Percentiles rank a stretch among this genome's conserved stretches.
Evolutionary conservation across 2,329 filamentous ascomycete genomes (phyloP).

Genomic region (Cladosporium sp.): DNA sequence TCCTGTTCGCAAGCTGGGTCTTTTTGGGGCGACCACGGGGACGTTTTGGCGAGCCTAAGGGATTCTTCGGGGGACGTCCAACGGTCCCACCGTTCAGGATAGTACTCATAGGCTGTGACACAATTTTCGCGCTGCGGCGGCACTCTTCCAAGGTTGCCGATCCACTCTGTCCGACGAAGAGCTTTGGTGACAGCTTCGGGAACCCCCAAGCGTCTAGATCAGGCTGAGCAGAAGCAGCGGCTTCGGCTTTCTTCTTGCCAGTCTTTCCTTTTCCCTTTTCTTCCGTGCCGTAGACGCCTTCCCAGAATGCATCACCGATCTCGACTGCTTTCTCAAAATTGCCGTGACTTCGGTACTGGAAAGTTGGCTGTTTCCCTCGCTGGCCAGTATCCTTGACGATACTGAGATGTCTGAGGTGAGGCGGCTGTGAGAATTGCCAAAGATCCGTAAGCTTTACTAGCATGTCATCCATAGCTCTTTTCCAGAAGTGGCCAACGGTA

Average conservation of each 20-base stretch:
- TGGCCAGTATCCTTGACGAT: slow-evolving; percentile 50
- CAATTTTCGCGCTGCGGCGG: slow-evolving; percentile 10
- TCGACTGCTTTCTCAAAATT: slow-evolving; percentile 51
- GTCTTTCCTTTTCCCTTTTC: slow-evolving; percentile 27
- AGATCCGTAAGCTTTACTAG: slow-evolving; percentile 48
- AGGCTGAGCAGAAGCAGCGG: slow-evolving; percentile 11
- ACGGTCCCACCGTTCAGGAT: not conserved
- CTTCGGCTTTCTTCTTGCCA: slow-evolving; percentile 6
- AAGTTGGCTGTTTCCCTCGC: slow-evolving; percentile 43
- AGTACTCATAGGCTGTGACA: too few species aligned
- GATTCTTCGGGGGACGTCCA: not conserved
- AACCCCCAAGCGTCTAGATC: slow-evolving; percentile 46
- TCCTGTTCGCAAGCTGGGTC: not conserved
- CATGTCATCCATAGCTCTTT: slow-evolving; percentile 48
- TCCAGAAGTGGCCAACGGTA: slow-evolving; percentile 46
- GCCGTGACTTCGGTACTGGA: slow-evolving; percentile 48
- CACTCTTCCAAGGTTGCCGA: slow-evolving; percentile 39
- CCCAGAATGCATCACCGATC: slow-evolving; percentile 46
- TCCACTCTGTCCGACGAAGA: slow-evolving; percentile 36
- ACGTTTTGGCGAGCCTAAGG: not conserved
- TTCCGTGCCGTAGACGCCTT: slow-evolving; percentile 38
- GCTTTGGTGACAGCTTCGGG: slow-evolving; percentile 27
- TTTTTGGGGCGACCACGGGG: not conserved
- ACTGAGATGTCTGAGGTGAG: slow-evolving; percentile 50
- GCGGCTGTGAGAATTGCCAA: slow-evolving; percentile 54